Percentiles rank a stretch among this genome's conserved stretches.
These are phyloP conservation scores for Xylariaceae sp. DNA, from an alignment of 2,329 filamentous ascomycete genomes.

Conservation along the genomic window DNA sequence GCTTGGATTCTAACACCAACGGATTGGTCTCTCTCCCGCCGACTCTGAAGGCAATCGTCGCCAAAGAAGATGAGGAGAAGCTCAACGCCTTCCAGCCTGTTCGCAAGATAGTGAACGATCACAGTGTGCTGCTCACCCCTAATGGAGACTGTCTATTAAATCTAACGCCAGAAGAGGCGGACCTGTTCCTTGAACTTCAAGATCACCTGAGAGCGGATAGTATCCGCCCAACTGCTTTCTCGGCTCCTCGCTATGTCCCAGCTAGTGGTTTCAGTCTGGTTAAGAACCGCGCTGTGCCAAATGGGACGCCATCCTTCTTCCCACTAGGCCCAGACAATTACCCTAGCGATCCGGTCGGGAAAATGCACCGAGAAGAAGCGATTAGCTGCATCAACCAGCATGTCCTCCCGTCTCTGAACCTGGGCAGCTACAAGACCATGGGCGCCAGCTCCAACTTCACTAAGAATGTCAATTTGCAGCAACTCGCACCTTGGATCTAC, in stretches of 20 bases:
- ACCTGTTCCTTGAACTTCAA: conserved; percentile 74
- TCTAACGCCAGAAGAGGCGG: conserved; percentile 71
- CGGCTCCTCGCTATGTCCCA: conserved; percentile 61
- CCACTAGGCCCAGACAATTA: conserved; percentile 56
- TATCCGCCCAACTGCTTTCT: conserved; percentile 61
- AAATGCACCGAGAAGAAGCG: conserved; percentile 71
- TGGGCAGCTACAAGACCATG: conserved; percentile 53
- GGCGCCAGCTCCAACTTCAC: conserved; percentile 52
- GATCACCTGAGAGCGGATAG: conserved; percentile 58
- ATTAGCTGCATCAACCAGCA: conserved; percentile 74
- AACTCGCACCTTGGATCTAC: conserved; percentile 64
- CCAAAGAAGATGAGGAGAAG: conserved; percentile 60
- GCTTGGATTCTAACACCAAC: conserved; percentile 42
- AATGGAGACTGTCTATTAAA: conserved; percentile 79
- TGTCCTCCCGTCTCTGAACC: conserved; percentile 65
- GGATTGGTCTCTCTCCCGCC: conserved; percentile 44
- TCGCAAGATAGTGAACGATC: conserved; percentile 67
- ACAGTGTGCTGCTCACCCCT: conserved; percentile 75
- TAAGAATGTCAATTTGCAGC: conserved; percentile 58
- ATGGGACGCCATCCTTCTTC: conserved; percentile 68
- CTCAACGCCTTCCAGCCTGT: conserved; percentile 65
- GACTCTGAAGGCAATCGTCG: conserved; percentile 55
- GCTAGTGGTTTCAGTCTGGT: conserved; percentile 67
- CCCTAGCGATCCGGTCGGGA: conserved; percentile 64
- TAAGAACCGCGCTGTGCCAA: conserved; percentile 69